Base-by-base conservation (phyloP, 192 early-diverging fungal genomes). In the Rhizophlyctis rosea region DNA sequence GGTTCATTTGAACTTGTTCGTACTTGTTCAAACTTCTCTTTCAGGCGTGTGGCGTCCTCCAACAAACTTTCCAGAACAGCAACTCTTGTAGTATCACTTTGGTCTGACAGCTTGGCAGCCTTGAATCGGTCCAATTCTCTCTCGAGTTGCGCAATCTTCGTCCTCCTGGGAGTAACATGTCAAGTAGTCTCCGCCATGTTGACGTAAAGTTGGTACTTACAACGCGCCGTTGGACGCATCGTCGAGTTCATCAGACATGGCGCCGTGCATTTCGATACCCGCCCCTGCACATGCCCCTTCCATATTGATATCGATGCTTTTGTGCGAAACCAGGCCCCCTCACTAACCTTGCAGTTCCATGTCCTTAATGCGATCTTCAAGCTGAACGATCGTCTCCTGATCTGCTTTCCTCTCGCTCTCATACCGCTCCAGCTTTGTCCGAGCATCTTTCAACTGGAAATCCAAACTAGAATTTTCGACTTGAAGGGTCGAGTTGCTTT, bases 311-410 rank as follows among this genome's bases (percentile, higher is more conserved):
- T 47, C 18, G 39, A n/a, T 47, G 39, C 18, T n/a, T 13, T 9
- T n/a, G n/a, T n/a, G n/a, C n/a, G n/a, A n/a, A n/a, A n/a, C n/a
- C n/a, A n/a, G n/a, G 50, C n/a, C 35, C 5, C n/a, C 14, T n/a
- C 31, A 39, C 64, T 27, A 35, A 55, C 81, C 85, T 30, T 70
- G 79, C 18, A 93, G 76, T 68, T 98, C 93, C 23, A 89, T 69
- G 71, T 98, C 94, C 33, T 80, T 82, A 11, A 96, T 69, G 36
- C 82, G 72, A 34, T 95, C 92, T 73, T 95, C 89, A 47, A 98
- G 69, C 0, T 79, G 59, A 49, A 83, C 75, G 49, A 94, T 94
- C 34, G 80, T 81, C 33, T 98, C 95, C 30, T 78, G 61, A 68
- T 91, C 88, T 44, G 79, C 69, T 56, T 77, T 72, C 62, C 82